Evolutionary conservation across 2,329 filamentous ascomycete genomes (phyloP).

Genomic region (Corynespora cassiicola): DNA sequence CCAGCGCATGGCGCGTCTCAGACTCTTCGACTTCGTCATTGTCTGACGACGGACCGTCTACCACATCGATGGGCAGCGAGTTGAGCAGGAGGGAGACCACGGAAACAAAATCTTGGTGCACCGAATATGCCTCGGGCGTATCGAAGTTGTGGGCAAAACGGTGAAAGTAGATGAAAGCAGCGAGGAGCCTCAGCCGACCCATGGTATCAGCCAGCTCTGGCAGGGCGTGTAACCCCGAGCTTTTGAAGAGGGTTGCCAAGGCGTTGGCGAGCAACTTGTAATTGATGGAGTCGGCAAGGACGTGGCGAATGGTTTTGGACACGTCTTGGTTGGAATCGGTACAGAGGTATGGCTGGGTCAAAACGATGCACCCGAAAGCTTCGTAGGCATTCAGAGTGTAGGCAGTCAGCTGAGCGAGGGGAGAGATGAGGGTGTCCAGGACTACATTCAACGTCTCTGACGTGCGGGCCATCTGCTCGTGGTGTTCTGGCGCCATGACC

Average conservation of each 20-base stretch:
- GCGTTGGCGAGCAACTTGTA: conserved; percentile 53
- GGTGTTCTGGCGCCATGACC: conserved; percentile 5
- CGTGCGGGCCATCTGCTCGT: conserved; percentile 4
- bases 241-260: conserved; percentile 36
- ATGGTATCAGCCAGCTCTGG: conserved; percentile 42
- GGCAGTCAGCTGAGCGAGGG: conserved; percentile 39
- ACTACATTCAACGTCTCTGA: conserved; percentile 19
- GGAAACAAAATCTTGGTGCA: conserved; percentile 61
- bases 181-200: conserved; percentile 62
- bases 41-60: conserved; percentile 53
- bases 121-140: conserved; percentile 45
- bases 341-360: conserved; percentile 48
- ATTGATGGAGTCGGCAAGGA: conserved; percentile 56
- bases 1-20: conserved; percentile 48
- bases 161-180: conserved; percentile 66
- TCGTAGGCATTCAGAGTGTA: conserved; percentile 47
- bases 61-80: conserved; percentile 62
- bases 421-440: conserved; percentile 30
- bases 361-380: conserved; percentile 49
- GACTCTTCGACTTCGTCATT: conserved; percentile 34
- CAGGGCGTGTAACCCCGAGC: conserved; percentile 30
- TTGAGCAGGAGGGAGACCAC: conserved; percentile 64
- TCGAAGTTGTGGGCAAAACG: conserved; percentile 53
- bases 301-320: conserved; percentile 33
- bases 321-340: conserved; percentile 28